These are phyloP conservation scores for Colletotrichum filicis DNA, from an alignment of 2,329 filamentous ascomycete species.

Conservation along the genomic window DNA sequence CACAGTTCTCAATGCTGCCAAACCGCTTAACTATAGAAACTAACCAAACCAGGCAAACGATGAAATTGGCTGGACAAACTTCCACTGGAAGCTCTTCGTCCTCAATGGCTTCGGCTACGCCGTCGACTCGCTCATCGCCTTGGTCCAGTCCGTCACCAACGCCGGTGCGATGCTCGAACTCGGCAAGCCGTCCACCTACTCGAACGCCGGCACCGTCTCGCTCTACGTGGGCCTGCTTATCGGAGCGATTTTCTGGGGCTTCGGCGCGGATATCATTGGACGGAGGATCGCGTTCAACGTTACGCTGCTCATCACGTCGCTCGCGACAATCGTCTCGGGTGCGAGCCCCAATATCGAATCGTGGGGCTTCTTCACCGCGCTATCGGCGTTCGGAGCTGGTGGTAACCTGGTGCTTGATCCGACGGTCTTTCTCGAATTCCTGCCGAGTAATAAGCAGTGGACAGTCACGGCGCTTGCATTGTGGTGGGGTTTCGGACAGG, in stretches of 20 bases:
- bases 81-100: conserved; percentile 70
- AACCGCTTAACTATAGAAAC: neutral
- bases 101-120: conserved; percentile 70
- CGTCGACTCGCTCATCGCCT: conserved; percentile 58
- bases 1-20: neutral
- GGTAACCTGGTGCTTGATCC: conserved; percentile 74
- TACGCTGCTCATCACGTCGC: conserved; percentile 66
- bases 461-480: conserved; percentile 69
- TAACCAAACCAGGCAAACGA: conserved; percentile 56
- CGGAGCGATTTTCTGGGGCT: conserved; percentile 72
- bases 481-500: conserved; percentile 62
- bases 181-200: conserved; percentile 54
- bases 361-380: conserved; percentile 67
- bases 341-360: conserved; percentile 70
- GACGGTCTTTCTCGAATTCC: conserved; percentile 57
- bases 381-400: conserved; percentile 70
- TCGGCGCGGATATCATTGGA: conserved; percentile 71
- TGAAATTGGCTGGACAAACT: conserved; percentile 70
- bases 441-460: conserved; percentile 68
- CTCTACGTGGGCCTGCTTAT: conserved; percentile 61
- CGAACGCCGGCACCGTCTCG: conserved; percentile 65
- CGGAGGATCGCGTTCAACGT: conserved; percentile 72
- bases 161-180: conserved; percentile 30
- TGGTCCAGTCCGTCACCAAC: conserved; percentile 69
- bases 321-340: conserved; percentile 71